Conservation (phyloP, 306 rosid genomes). For the Ammopiptanthus mongolicus region DNA sequence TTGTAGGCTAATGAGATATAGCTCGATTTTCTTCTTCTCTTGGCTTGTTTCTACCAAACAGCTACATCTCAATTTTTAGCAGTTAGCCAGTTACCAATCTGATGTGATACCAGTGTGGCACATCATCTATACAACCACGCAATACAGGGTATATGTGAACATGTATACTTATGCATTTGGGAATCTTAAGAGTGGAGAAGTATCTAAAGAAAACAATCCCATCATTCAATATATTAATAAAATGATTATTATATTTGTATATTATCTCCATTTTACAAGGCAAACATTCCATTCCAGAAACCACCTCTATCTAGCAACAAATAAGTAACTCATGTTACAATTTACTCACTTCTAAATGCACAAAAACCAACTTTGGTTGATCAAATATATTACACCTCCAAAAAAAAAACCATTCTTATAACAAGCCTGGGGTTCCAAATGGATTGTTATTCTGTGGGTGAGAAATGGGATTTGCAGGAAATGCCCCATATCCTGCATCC, state of each 20-base stretch:
- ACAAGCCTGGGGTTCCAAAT: slow-evolving; percentile 84
- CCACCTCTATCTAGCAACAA: slow-evolving; percentile 34
- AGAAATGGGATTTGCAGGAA: slow-evolving; percentile 45
- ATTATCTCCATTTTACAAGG: slow-evolving; percentile 40
- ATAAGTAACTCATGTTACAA: slow-evolving; percentile 32
- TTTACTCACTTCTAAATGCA: slow-evolving; percentile 41
- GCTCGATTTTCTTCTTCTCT: too few species aligned
- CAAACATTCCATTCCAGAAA: slow-evolving; percentile 35
- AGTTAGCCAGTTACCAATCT: too few species aligned
- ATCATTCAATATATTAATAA: slow-evolving; percentile 21
- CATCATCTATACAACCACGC: slow-evolving; percentile 4
- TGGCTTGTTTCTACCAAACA: too few species aligned
- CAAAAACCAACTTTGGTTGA: slow-evolving; percentile 45
- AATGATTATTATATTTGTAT: slow-evolving; percentile 36
- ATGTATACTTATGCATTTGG: background rate
- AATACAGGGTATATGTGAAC: background rate
- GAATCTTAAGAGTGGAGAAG: background rate
- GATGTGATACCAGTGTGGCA: background rate
- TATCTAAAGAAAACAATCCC: slow-evolving; percentile 17
- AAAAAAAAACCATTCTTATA: slow-evolving; percentile 39
- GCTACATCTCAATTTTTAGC: too few species aligned
- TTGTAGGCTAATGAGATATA: background rate
- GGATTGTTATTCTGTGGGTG: slow-evolving; percentile 81
- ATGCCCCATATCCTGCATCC: slow-evolving; percentile 75
- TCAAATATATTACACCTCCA: slow-evolving; percentile 25